Evolutionary conservation across 805 yeast genomes (phyloP).

Genomic region (Candida ulmi): DNA sequence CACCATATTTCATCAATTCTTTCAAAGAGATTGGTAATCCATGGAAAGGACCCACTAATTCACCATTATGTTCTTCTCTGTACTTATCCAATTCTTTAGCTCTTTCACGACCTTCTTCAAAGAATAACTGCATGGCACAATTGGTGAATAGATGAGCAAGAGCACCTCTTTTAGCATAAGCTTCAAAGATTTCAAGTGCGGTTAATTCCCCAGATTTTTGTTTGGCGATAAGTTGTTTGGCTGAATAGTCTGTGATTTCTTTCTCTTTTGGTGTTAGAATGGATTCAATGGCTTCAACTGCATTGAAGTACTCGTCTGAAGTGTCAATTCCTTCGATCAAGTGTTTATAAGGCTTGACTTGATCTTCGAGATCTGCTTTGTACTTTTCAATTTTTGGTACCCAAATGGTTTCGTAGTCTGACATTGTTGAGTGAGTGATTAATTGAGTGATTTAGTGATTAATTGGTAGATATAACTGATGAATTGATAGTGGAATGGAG

Average conservation of each 20-base stretch:
- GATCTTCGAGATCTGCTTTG: slow-evolving; percentile 11
- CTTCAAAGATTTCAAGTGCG: slow-evolving; percentile 38
- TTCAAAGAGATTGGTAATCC: slow-evolving; percentile 66
- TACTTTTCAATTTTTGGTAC: slow-evolving; percentile 18
- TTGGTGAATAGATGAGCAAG: slow-evolving; percentile 48
- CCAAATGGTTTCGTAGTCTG: slow-evolving; percentile 11
- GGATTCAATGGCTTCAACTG: slow-evolving; percentile 13
- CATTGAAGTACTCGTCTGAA: slow-evolving; percentile 18
- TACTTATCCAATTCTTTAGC: slow-evolving; percentile 54
- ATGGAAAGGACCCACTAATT: slow-evolving; percentile 60
- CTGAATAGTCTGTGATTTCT: slow-evolving; percentile 15
- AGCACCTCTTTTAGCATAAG: slow-evolving; percentile 54
- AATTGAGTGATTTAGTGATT: too few species aligned
- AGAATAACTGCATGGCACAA: slow-evolving; percentile 34
- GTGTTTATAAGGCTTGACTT: slow-evolving; percentile 17
- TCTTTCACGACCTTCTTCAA: slow-evolving; percentile 51
- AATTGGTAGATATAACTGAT: too few species aligned
- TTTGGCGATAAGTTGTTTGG: slow-evolving; percentile 12
- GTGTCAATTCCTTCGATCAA: slow-evolving; percentile 13
- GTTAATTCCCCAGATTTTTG: slow-evolving; percentile 29
- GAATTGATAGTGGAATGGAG: too few species aligned
- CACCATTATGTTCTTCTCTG: slow-evolving; percentile 31
- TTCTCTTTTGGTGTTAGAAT: slow-evolving; percentile 16
- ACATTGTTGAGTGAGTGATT: slow-evolving; percentile 1
- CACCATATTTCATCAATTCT: slow-evolving; percentile 56